A percentile compares a stretch with the other conserved stretches of the same genome.
These are phyloP conservation scores for Sugiyamaella paludigena DNA, from an alignment of 1,139 yeast species.

Conservation along the genomic window DNA sequence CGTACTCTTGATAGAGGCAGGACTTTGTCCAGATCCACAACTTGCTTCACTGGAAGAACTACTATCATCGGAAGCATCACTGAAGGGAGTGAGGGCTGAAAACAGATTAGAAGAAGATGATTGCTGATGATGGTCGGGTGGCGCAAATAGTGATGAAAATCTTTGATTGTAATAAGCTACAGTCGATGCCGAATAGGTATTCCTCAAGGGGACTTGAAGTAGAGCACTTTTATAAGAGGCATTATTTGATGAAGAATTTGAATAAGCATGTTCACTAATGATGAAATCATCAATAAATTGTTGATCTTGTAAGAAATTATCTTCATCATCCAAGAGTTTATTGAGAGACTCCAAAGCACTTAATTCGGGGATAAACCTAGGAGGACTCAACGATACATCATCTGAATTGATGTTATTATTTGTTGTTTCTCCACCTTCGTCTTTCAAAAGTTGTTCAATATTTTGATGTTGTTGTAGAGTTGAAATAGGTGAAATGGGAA, in stretches of 20 bases:
- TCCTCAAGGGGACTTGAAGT: constrained; percentile 23
- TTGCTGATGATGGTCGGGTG: background rate
- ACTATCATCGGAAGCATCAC: constrained; percentile 15
- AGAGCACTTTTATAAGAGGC: constrained; percentile 21
- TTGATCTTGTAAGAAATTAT: constrained; percentile 16
- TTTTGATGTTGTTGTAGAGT: too few relatives aligned
- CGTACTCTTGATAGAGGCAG: background rate
- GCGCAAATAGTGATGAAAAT: constrained; percentile 1
- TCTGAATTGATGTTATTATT: background rate
- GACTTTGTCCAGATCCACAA: background rate
- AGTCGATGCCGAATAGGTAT: constrained; percentile 4
- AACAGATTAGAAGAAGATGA: constrained; percentile 11
- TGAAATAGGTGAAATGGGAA: too few relatives aligned
- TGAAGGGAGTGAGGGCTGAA: constrained; percentile 4
- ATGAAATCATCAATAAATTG: constrained; percentile 20
- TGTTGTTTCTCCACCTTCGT: too few relatives aligned
- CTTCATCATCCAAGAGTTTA: constrained; percentile 9
- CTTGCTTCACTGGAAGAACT: constrained; percentile 1
- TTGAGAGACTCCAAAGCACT: constrained; percentile 8
- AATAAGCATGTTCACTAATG: constrained; percentile 19
- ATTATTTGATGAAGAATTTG: constrained; percentile 5
- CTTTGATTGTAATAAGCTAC: constrained; percentile 5
- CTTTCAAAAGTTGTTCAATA: too few relatives aligned
- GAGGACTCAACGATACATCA: constrained; percentile 1
- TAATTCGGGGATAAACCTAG: constrained; percentile 6